Evolutionary conservation across 2,329 filamentous ascomycete species (phyloP).

Genomic region (Trichoderma atroviride): DNA sequence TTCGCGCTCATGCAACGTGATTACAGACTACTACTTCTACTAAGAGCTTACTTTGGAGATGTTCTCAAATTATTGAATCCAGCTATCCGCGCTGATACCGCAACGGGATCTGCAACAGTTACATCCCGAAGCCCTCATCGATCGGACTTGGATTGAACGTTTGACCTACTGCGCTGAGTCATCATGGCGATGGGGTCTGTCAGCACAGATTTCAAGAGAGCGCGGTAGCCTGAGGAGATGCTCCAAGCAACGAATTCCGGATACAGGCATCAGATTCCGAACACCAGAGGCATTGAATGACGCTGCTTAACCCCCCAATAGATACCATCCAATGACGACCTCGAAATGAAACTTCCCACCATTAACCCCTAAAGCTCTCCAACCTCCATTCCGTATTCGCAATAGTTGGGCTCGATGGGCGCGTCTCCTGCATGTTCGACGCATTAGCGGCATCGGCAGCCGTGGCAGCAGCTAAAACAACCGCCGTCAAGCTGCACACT

Average conservation of each 20-base stretch:
- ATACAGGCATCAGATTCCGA: neutral
- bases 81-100: neutral
- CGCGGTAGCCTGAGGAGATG: neutral
- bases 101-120: neutral
- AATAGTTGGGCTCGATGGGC: neutral
- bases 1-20: neutral
- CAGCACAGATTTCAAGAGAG: neutral
- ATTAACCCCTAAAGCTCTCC: neutral
- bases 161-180: neutral
- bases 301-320: neutral
- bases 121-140: neutral
- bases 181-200: neutral
- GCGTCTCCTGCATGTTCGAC: neutral
- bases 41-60: neutral
- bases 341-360: neutral
- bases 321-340: neutral
- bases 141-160: neutral
- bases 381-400: slow-evolving; percentile 20
- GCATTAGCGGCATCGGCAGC: slow-evolving; percentile 3
- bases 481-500: neutral
- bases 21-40: neutral
- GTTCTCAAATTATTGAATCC: neutral
- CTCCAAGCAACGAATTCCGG: neutral
- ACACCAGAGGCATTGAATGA: neutral
- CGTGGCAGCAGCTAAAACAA: neutral